phyloP scores from a whole-genome alignment of 2,329 filamentous ascomycete species.

The Aschersonia sp. region DNA sequence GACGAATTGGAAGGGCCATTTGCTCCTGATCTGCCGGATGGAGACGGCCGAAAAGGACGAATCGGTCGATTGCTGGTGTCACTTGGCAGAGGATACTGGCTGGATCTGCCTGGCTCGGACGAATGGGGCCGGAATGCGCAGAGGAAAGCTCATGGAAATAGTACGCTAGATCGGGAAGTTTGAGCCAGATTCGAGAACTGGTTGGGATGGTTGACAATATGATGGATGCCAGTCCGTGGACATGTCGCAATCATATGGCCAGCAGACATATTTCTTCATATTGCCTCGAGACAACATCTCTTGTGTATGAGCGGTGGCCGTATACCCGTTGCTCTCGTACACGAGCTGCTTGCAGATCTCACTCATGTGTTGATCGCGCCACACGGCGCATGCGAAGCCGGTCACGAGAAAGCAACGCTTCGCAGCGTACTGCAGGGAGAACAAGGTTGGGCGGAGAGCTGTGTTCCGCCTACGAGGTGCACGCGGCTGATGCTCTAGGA shows the following conservation, averaged over 20 bases:
- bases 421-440: too few species aligned
- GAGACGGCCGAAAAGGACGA: slow-evolving; percentile 64
- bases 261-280: too few species aligned
- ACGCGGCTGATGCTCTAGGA: too few species aligned
- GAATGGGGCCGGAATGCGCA: slow-evolving; percentile 52
- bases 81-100: slow-evolving; percentile 66
- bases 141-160: slow-evolving; percentile 35
- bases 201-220: neutral
- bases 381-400: too few species aligned
- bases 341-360: too few species aligned
- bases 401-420: too few species aligned
- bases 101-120: slow-evolving; percentile 51
- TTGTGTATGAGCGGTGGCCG: too few species aligned
- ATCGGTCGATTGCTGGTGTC: slow-evolving; percentile 67
- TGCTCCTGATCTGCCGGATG: slow-evolving; percentile 51
- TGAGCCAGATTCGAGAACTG: slow-evolving; percentile 6
- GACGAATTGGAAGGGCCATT: slow-evolving; percentile 52
- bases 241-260: neutral
- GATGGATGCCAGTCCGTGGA: neutral
- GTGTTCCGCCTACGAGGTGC: too few species aligned
- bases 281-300: too few species aligned
- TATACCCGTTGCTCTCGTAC: too few species aligned
- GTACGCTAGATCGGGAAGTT: slow-evolving; percentile 19
- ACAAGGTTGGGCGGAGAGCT: too few species aligned
- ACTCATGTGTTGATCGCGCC: too few species aligned